Percentiles rank a stretch among this genome's conserved stretches.
phyloP scores from a whole-genome alignment of 2,329 filamentous ascomycete genomes.

The Fusarium compactum region DNA sequence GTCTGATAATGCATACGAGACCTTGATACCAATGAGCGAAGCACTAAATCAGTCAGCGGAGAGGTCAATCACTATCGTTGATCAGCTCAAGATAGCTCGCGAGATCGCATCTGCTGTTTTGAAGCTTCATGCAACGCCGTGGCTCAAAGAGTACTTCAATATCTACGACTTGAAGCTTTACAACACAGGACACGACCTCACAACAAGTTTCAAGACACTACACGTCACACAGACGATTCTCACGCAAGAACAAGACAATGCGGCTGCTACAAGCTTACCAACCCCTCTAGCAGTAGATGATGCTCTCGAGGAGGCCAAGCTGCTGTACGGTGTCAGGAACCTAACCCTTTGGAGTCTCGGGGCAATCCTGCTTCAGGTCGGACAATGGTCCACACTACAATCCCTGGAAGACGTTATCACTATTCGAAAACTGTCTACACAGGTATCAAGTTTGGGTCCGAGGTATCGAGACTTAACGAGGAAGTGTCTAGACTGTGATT shows the following conservation, averaged over 20 bases:
- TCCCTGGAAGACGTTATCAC: background rate
- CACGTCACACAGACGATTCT: background rate
- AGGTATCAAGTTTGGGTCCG: background rate
- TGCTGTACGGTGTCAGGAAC: background rate
- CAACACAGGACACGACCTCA: background rate
- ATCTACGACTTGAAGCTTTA: background rate
- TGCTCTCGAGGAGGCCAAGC: background rate
- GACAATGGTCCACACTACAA: background rate
- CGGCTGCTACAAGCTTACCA: background rate
- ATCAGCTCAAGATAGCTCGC: background rate
- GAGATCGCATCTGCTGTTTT: background rate
- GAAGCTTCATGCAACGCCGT: background rate
- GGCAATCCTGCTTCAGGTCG: background rate
- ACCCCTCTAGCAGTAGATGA: background rate
- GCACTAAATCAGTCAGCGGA: background rate
- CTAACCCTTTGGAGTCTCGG: background rate
- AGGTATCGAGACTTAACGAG: background rate
- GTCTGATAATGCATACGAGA: background rate
- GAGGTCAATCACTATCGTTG: background rate
- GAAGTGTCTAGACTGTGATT: background rate
- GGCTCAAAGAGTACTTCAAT: background rate
- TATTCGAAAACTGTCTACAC: background rate
- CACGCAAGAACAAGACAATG: background rate
- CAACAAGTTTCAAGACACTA: background rate
- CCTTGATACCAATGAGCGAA: background rate